A percentile compares a stretch with the other conserved stretches of the same genome.
Conservation (phyloP, 192 early-diverging fungal species). For the Pilobolus umbonatus region DNA sequence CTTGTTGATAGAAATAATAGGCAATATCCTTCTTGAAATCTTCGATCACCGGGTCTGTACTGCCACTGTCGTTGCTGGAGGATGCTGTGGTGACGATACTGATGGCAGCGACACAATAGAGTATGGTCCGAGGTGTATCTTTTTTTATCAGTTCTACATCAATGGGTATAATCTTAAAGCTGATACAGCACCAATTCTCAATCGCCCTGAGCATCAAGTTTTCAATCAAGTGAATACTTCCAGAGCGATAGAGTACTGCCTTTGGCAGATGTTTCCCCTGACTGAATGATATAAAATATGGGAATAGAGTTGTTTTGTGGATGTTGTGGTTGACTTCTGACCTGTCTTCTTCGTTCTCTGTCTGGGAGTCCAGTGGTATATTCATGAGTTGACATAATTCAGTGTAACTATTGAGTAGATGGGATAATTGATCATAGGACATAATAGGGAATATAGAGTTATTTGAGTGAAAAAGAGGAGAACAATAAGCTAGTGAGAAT, state of each 20-base stretch:
- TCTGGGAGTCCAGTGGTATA: too few species aligned
- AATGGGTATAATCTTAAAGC: constrained; percentile 26
- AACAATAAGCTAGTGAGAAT: too few species aligned
- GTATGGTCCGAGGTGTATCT: constrained; percentile 10
- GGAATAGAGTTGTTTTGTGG: too few species aligned
- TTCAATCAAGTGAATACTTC: not conserved
- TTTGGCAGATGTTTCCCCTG: too few species aligned
- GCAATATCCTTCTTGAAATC: constrained; percentile 15
- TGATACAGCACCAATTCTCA: constrained; percentile 26
- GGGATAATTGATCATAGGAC: too few species aligned
- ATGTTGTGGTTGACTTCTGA: not conserved
- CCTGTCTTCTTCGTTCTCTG: not conserved
- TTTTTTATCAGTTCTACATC: constrained; percentile 5
- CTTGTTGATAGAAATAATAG: constrained; percentile 19
- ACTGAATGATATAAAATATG: too few species aligned
- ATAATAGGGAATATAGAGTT: too few species aligned
- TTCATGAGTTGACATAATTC: too few species aligned
- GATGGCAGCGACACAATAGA: constrained; percentile 24
- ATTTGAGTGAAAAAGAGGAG: too few species aligned
- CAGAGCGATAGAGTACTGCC: not conserved
- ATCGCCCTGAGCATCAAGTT: constrained; percentile 10
- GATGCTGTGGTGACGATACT: constrained; percentile 11
- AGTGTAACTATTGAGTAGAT: too few species aligned
- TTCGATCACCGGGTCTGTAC: not conserved
- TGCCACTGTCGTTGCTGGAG: not conserved